These are phyloP conservation scores for Clitoria ternatea DNA, from an alignment of 306 rosid species.

Conservation along the genomic window DNA sequence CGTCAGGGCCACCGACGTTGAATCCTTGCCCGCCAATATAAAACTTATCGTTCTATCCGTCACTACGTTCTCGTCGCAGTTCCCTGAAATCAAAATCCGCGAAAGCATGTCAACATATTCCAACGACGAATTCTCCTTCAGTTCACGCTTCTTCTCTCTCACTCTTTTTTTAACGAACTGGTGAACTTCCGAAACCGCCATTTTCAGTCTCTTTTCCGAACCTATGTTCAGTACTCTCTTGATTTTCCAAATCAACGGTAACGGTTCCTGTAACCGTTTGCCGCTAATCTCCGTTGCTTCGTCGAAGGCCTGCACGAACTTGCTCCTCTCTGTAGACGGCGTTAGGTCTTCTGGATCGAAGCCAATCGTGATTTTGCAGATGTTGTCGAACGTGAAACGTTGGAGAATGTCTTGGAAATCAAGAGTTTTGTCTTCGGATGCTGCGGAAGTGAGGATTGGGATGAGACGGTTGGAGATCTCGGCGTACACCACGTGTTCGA, in stretches of 20 bases:
- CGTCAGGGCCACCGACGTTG: constrained; percentile 54
- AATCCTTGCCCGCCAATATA: constrained; percentile 53
- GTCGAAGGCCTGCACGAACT: constrained; percentile 55
- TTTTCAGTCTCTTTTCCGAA: constrained; percentile 39
- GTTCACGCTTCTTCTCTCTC: constrained; percentile 48
- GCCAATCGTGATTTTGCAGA: constrained; percentile 67
- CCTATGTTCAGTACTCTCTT: constrained; percentile 46
- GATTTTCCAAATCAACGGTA: constrained; percentile 45
- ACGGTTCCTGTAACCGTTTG: constrained; percentile 22
- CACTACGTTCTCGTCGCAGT: constrained; percentile 38
- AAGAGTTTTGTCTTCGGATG: constrained; percentile 3
- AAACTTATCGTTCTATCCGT: constrained; percentile 58
- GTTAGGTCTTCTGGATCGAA: constrained; percentile 54
- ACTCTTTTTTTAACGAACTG: constrained; percentile 38
- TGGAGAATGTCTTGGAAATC: constrained; percentile 76
- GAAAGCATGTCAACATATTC: constrained; percentile 54
- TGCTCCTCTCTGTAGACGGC: constrained; percentile 32
- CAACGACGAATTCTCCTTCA: constrained; percentile 21
- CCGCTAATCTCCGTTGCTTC: constrained; percentile 34
- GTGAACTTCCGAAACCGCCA: constrained; percentile 36
- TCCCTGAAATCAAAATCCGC: constrained; percentile 46
- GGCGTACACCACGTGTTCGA: constrained; percentile 56
- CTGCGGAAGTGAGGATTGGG: constrained; percentile 43
- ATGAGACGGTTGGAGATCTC: constrained; percentile 53
- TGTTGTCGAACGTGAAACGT: constrained; percentile 68